Percentiles rank a stretch among this genome's conserved stretches.
These are phyloP conservation scores for Steccherinum ochraceum DNA, from an alignment of 768 basidiomycete species.

Conservation along the genomic window DNA sequence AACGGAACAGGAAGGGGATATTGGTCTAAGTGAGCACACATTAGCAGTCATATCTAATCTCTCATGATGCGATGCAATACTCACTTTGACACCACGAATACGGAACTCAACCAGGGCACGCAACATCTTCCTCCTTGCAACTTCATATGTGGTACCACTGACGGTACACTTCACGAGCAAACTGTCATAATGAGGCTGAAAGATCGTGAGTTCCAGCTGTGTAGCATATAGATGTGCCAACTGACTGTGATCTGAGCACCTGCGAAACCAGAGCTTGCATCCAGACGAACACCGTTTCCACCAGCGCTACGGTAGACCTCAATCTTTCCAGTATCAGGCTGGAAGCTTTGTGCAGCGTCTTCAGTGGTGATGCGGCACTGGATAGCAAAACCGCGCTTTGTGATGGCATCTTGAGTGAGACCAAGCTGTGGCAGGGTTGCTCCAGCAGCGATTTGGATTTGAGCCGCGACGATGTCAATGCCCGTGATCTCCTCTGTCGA, in stretches of 20 bases:
- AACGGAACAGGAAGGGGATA: slow-evolving; percentile 98
- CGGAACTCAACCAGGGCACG: slow-evolving; percentile 99
- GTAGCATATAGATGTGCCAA: background rate
- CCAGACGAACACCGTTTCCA: slow-evolving; percentile 96
- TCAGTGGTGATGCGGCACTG: slow-evolving; percentile 99
- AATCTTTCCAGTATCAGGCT: slow-evolving; percentile 98
- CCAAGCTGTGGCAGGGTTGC: slow-evolving; percentile 94
- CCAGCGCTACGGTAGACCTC: slow-evolving; percentile 99
- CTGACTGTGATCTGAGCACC: slow-evolving; percentile 93
- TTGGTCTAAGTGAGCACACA: slow-evolving; percentile 63
- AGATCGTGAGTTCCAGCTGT: background rate
- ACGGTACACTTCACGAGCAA: slow-evolving; percentile 95
- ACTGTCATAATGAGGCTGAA: slow-evolving; percentile 94
- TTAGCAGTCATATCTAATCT: background rate
- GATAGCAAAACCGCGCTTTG: slow-evolving; percentile 94
- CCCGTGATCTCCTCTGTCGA: slow-evolving; percentile 94
- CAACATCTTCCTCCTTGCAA: slow-evolving; percentile 98
- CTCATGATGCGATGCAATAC: slow-evolving; percentile 1
- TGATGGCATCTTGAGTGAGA: slow-evolving; percentile 91
- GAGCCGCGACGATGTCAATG: slow-evolving; percentile 97
- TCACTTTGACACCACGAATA: slow-evolving; percentile 96
- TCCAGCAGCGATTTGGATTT: slow-evolving; percentile 99
- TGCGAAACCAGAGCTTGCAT: slow-evolving; percentile 95
- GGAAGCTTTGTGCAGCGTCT: slow-evolving; percentile 87
- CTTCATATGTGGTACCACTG: slow-evolving; percentile 96